Conservation (phyloP, 2,329 filamentous ascomycete species). For the Epicoccum nigrum region DNA sequence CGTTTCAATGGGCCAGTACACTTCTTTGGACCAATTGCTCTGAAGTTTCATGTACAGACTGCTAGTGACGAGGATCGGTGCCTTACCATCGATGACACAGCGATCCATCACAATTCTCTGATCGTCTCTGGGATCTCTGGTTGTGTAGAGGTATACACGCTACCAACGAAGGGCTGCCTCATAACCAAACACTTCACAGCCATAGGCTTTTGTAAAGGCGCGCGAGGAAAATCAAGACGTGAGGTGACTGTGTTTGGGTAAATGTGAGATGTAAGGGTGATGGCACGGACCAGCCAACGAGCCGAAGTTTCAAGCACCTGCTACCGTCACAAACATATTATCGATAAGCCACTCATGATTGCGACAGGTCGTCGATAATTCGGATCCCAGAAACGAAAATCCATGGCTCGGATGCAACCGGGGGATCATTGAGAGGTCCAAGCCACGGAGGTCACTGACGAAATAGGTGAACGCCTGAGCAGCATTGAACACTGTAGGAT, state of each 20-base stretch:
- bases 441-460: not conserved
- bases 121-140: too few relatives aligned
- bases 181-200: too few relatives aligned
- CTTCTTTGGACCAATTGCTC: too few relatives aligned
- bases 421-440: not conserved
- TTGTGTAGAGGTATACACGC: too few relatives aligned
- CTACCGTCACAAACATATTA: constrained; percentile 20
- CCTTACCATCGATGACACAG: not conserved
- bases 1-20: not conserved
- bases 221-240: too few relatives aligned
- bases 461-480: not conserved
- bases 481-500: not conserved
- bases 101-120: too few relatives aligned
- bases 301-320: not conserved
- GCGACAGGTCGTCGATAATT: constrained; percentile 13
- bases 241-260: constrained; percentile 3
- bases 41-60: too few relatives aligned
- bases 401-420: not conserved
- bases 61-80: not conserved
- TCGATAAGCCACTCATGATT: constrained; percentile 33
- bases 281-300: constrained; percentile 22
- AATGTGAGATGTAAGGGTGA: constrained; percentile 30
- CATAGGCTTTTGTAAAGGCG: too few relatives aligned
- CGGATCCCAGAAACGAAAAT: not conserved
- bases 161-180: too few relatives aligned